A percentile compares a stretch with the other conserved stretches of the same genome.
phyloP scores from a whole-genome alignment of 2,329 filamentous ascomycete species.

The Aspergillus tanneri region DNA sequence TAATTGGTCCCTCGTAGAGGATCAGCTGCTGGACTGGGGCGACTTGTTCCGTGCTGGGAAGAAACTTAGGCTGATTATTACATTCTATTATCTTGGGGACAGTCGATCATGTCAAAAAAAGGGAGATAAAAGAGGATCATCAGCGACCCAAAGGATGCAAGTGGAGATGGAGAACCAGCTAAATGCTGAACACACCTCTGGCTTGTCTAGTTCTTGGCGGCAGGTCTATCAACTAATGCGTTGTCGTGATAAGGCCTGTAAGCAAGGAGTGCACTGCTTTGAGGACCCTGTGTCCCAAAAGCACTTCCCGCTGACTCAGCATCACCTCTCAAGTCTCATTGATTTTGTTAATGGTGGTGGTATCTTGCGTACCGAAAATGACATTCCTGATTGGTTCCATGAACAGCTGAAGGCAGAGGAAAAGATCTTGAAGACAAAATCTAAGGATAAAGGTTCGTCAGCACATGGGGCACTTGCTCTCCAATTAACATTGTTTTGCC shows the following conservation, averaged over 20 bases:
- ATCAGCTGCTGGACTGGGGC: conserved; percentile 13
- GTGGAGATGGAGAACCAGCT: conserved; percentile 11
- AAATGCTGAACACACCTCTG: conserved; percentile 9
- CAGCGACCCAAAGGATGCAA: conserved; percentile 15
- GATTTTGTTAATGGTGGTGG: not conserved
- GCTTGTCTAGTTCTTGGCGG: conserved; percentile 15
- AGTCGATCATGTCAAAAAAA: not conserved
- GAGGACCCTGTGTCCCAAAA: conserved; percentile 19
- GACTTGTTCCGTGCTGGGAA: conserved; percentile 15
- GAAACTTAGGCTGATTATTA: conserved; percentile 15
- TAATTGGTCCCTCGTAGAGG: conserved; percentile 15
- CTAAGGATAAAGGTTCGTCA: no score
- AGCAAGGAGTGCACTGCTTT: conserved; percentile 18
- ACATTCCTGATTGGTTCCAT: not conserved
- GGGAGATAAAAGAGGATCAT: conserved; percentile 15
- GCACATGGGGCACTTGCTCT: no score
- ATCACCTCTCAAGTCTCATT: not conserved
- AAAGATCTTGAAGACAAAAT: no score
- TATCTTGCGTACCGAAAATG: not conserved
- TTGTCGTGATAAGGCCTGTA: conserved; percentile 8
- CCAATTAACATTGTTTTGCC: no score
- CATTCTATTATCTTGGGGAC: conserved; percentile 17
- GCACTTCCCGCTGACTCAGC: conserved; percentile 10
- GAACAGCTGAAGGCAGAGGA: no score
- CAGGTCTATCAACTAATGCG: conserved; percentile 16